Evolutionary conservation across 2,329 filamentous ascomycete genomes (phyloP).

Genomic region (Neonectria neomacrospora): DNA sequence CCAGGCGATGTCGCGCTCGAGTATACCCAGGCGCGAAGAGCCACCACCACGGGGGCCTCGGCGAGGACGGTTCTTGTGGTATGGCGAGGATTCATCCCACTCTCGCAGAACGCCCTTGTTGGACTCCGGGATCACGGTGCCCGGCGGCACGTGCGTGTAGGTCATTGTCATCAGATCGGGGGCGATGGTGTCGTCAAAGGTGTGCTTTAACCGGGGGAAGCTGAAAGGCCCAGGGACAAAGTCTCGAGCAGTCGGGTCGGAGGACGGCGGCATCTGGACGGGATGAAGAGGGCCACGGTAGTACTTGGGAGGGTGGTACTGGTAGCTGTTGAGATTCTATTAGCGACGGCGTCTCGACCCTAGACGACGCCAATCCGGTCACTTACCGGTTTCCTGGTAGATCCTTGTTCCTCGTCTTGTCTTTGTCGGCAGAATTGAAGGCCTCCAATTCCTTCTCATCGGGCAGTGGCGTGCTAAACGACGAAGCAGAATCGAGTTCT

Average conservation of each 20-base stretch:
- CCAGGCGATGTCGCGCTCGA: conserved; percentile 82
- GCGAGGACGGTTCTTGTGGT: conserved; percentile 90
- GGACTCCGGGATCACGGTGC: conserved; percentile 64
- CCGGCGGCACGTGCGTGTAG: conserved; percentile 87
- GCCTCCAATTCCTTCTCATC: conserved; percentile 52
- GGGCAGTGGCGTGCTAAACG: conserved; percentile 57
- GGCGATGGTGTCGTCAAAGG: conserved; percentile 86
- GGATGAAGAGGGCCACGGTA: conserved; percentile 94
- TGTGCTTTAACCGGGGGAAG: conserved; percentile 87
- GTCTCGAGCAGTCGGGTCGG: conserved; percentile 86
- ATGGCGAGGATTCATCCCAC: conserved; percentile 93
- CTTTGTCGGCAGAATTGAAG: conserved; percentile 55
- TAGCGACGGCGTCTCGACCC: conserved; percentile 14
- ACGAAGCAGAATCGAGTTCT: conserved; percentile 64
- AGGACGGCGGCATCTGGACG: conserved; percentile 86
- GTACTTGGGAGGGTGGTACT: conserved; percentile 94
- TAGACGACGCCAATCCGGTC: background rate
- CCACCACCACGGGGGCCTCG: conserved; percentile 82
- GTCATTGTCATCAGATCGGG: conserved; percentile 88
- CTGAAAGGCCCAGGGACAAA: conserved; percentile 94
- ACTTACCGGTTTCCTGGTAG: conserved; percentile 61
- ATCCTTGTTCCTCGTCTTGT: conserved; percentile 49
- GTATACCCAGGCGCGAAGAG: conserved; percentile 71
- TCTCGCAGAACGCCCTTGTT: conserved; percentile 74
- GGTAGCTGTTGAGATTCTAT: conserved; percentile 74